phyloP scores from a whole-genome alignment of 1,139 yeast genomes.

The Kodamaea fungicola region DNA sequence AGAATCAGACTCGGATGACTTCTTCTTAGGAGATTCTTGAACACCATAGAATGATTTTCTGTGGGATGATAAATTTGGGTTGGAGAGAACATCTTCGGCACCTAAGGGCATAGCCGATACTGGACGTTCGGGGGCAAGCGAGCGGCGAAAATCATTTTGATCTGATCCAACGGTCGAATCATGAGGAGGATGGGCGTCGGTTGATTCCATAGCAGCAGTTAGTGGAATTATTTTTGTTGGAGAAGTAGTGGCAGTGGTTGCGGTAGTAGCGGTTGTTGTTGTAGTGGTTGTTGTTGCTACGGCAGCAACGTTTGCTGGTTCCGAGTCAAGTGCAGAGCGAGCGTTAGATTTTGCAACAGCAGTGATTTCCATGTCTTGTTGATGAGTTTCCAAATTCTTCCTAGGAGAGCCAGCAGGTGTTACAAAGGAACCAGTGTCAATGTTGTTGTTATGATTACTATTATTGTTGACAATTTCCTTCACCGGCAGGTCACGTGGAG shows the following conservation, averaged over 20 bases:
- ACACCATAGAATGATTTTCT: slow-evolving; percentile 4
- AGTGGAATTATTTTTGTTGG: too few species aligned
- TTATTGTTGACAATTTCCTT: neutral
- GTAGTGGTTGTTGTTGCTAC: slow-evolving; percentile 1
- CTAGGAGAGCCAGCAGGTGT: slow-evolving; percentile 5
- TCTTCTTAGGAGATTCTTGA: slow-evolving; percentile 2
- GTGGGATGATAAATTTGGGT: neutral
- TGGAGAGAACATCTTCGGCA: neutral
- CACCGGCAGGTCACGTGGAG: slow-evolving; percentile 2
- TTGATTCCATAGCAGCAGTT: neutral
- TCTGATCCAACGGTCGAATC: neutral
- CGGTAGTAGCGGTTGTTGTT: neutral
- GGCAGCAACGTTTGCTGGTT: neutral
- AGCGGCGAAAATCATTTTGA: neutral
- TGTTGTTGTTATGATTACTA: neutral
- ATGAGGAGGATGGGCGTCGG: neutral
- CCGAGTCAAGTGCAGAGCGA: neutral
- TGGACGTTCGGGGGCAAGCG: slow-evolving; percentile 1
- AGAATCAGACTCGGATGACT: slow-evolving; percentile 7
- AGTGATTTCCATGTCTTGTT: neutral
- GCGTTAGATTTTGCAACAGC: neutral
- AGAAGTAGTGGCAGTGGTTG: neutral
- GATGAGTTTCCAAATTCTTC: slow-evolving; percentile 1
- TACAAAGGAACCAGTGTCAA: neutral
- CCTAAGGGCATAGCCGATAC: neutral